These are phyloP conservation scores for Aspergillus baeticus DNA, from an alignment of 495 filamentous ascomycete species.

Conservation along the genomic window DNA sequence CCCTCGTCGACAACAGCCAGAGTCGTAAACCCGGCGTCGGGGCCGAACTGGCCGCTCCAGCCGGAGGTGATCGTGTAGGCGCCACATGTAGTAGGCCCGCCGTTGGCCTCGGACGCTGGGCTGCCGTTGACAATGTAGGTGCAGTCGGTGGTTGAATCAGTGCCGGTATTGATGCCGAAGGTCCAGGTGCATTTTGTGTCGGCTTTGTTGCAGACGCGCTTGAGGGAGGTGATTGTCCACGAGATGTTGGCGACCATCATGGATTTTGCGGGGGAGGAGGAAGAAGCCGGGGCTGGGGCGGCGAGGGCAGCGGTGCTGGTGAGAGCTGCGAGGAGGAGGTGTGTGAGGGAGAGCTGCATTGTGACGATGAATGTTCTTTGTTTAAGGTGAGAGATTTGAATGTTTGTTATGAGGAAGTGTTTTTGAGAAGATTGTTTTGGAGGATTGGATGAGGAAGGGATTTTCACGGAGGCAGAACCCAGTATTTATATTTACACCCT, in stretches of 20 bases:
- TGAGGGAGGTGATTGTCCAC: background rate
- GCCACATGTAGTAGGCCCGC: background rate
- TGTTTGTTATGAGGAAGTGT: too few species aligned
- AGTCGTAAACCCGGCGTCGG: background rate
- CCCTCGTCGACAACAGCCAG: background rate
- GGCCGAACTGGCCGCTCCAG: constrained; percentile 4
- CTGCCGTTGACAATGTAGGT: constrained; percentile 1
- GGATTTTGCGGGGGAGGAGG: background rate
- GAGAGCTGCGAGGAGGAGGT: constrained; percentile 2
- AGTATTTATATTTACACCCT: constrained; percentile 7
- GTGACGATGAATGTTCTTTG: background rate
- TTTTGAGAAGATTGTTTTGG: background rate
- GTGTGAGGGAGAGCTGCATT: background rate
- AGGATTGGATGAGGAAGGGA: background rate
- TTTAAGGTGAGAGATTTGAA: too few species aligned
- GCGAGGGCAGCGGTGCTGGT: background rate
- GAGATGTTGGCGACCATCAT: background rate
- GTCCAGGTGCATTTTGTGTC: constrained; percentile 7
- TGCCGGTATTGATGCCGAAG: constrained; percentile 1
- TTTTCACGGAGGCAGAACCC: background rate
- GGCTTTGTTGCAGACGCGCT: constrained; percentile 6
- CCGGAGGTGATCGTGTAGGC: constrained; percentile 5
- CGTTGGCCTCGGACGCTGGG: background rate
- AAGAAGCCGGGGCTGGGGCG: background rate
- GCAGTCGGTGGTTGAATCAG: background rate